phyloP scores from a whole-genome alignment of 805 yeast species.

The Candida palmyrensis region DNA sequence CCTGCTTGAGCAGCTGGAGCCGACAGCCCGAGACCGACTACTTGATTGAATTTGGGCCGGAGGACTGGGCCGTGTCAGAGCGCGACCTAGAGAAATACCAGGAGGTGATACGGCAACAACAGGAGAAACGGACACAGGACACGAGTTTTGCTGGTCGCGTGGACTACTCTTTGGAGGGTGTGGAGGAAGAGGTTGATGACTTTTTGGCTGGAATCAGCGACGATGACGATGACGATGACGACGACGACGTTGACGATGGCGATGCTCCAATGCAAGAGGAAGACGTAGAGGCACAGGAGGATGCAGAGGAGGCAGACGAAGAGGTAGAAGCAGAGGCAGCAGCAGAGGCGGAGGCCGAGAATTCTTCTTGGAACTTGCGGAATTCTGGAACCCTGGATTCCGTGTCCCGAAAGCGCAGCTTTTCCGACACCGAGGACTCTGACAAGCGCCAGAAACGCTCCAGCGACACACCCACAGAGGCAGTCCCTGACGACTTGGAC shows the following conservation, averaged over 20 bases:
- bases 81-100: slow-evolving; percentile 43
- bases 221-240: slow-evolving; percentile 25
- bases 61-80: slow-evolving; percentile 38
- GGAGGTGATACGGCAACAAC: slow-evolving; percentile 19
- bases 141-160: slow-evolving; percentile 7
- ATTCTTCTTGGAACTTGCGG: neutral
- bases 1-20: slow-evolving; percentile 77
- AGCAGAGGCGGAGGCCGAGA: slow-evolving; percentile 8
- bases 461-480: slow-evolving; percentile 4
- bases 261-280: slow-evolving; percentile 10
- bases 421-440: slow-evolving; percentile 3
- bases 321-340: slow-evolving; percentile 8
- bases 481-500: slow-evolving; percentile 28
- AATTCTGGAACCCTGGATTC: slow-evolving; percentile 1
- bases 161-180: slow-evolving; percentile 37
- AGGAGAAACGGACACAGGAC: slow-evolving; percentile 10
- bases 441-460: slow-evolving; percentile 6
- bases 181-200: slow-evolving; percentile 42
- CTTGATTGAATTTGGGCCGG: slow-evolving; percentile 46
- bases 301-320: slow-evolving; percentile 6
- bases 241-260: slow-evolving; percentile 23
- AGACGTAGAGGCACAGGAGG: slow-evolving; percentile 3
- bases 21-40: slow-evolving; percentile 59
- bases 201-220: slow-evolving; percentile 42
- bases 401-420: slow-evolving; percentile 1